phyloP scores from a whole-genome alignment of 352 stramenopile genomes.

The Globisporangium irregulare region DNA sequence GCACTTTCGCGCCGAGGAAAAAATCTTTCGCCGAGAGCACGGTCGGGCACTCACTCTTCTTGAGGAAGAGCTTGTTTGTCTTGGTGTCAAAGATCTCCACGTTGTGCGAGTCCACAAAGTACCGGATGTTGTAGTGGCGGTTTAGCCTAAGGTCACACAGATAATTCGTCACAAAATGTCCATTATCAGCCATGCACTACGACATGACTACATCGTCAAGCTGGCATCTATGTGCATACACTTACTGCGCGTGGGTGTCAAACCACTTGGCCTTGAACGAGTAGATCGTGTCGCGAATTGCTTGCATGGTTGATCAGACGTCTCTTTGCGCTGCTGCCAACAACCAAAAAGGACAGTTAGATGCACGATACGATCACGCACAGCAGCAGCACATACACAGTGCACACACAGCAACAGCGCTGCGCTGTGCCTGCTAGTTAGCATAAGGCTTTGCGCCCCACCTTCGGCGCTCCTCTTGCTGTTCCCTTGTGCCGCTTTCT shows the following conservation, averaged over 20 bases:
- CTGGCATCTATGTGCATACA: neutral
- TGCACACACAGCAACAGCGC: neutral
- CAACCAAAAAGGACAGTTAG: neutral
- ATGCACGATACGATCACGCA: neutral
- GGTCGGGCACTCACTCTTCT: constrained; percentile 81
- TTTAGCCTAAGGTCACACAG: constrained; percentile 40
- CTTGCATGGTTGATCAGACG: constrained; percentile 37
- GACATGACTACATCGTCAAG: no score
- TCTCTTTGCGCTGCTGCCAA: neutral
- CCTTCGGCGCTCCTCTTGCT: neutral
- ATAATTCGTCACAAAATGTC: no score
- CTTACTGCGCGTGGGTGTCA: constrained; percentile 68
- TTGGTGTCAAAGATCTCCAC: constrained; percentile 90
- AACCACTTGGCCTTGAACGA: constrained; percentile 84
- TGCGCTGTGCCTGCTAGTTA: neutral
- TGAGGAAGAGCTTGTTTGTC: constrained; percentile 88
- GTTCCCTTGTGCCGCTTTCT: neutral
- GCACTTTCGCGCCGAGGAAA: constrained; percentile 75
- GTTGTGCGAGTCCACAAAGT: constrained; percentile 75
- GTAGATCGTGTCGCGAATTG: constrained; percentile 70
- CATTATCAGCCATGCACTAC: no score
- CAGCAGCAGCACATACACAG: neutral
- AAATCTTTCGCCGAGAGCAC: constrained; percentile 75
- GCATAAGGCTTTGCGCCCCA: neutral
- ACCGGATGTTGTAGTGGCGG: constrained; percentile 74